phyloP scores from a whole-genome alignment of 768 basidiomycete genomes.

The Tulasnella sp. region DNA sequence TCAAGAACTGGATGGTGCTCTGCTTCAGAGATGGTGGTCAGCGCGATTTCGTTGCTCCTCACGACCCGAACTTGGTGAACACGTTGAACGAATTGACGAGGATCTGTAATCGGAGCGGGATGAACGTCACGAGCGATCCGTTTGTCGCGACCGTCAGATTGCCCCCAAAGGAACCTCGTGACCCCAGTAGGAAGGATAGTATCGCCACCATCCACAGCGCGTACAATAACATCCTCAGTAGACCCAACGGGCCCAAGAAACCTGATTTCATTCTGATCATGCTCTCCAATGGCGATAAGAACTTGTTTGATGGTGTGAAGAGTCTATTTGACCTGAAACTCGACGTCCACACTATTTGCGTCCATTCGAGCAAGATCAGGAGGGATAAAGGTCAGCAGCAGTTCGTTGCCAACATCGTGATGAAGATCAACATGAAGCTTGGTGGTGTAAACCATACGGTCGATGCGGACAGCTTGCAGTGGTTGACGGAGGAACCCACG shows the following conservation, averaged over 20 bases:
- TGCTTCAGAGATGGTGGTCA: slow-evolving; percentile 49
- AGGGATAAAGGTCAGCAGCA: slow-evolving; percentile 65
- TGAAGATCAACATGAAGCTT: slow-evolving; percentile 77
- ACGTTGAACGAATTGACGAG: slow-evolving; percentile 43
- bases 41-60: slow-evolving; percentile 47
- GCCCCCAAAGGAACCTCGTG: slow-evolving; percentile 39
- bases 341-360: slow-evolving; percentile 62
- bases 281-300: slow-evolving; percentile 56
- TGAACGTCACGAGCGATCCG: slow-evolving; percentile 27
- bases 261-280: slow-evolving; percentile 64
- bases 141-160: slow-evolving; percentile 32
- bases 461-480: slow-evolving; percentile 43
- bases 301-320: slow-evolving; percentile 75
- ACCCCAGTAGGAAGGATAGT: slow-evolving; percentile 45
- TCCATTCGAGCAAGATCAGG: slow-evolving; percentile 58
- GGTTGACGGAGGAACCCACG: slow-evolving; percentile 56
- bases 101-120: slow-evolving; percentile 58
- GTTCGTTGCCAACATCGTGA: slow-evolving; percentile 63
- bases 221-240: slow-evolving; percentile 27
- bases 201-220: slow-evolving; percentile 36
- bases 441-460: slow-evolving; percentile 70
- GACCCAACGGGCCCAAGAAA: slow-evolving; percentile 10
- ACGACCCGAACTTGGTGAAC: slow-evolving; percentile 41
- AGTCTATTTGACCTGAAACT: slow-evolving; percentile 59
- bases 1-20: slow-evolving; percentile 59